Evolutionary conservation across 2,329 filamentous ascomycete genomes (phyloP).

Genomic region (Cladophialophora exuberans): DNA sequence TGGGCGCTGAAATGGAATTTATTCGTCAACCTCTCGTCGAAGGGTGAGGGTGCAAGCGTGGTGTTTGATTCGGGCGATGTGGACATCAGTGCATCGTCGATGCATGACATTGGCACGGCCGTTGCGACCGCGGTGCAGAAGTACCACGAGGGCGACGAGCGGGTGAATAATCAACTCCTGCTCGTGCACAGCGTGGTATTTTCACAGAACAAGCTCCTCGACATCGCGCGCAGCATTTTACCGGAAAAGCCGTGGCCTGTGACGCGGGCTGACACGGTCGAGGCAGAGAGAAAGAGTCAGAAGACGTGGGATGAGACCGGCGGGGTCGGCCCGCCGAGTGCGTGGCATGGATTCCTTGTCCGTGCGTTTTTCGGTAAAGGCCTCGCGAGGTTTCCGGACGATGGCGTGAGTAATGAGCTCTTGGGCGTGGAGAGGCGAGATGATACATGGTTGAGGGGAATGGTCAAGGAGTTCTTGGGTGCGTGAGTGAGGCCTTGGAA

Average conservation of each 20-base stretch:
- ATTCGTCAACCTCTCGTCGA: background rate
- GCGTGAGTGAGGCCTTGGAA: too few relatives aligned
- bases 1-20: background rate
- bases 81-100: conserved; percentile 37
- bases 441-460: background rate
- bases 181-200: background rate
- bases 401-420: conserved; percentile 7
- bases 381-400: background rate
- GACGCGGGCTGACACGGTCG: conserved; percentile 3
- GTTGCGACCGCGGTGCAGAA: conserved; percentile 42
- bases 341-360: background rate
- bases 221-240: background rate
- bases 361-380: conserved; percentile 6
- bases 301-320: background rate
- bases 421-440: conserved; percentile 6
- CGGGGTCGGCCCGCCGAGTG: background rate
- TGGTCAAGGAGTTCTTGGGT: background rate
- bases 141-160: conserved; percentile 33
- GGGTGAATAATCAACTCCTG: background rate
- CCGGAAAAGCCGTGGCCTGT: conserved; percentile 10
- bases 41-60: background rate
- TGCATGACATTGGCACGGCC: conserved; percentile 41
- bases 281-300: conserved; percentile 4
- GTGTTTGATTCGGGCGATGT: conserved; percentile 23
- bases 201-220: conserved; percentile 42